Conservation (phyloP, 371 early-diverging fungal species). For the Lichtheimia hyalospora region DNA sequence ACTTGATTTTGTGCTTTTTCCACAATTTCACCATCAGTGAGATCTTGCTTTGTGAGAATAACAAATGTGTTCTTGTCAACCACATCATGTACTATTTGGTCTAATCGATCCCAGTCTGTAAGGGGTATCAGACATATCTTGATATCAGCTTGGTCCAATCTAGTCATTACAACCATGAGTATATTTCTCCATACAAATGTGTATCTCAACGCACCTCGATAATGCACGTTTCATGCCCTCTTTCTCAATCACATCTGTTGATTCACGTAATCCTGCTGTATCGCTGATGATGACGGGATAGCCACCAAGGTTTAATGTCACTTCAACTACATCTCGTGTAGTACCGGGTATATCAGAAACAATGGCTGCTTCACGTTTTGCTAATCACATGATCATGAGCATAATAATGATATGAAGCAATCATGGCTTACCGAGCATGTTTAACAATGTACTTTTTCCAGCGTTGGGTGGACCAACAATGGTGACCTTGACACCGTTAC, state of each 20-base stretch:
- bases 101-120: conserved; percentile 23
- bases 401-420: not conserved
- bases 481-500: conserved; percentile 71
- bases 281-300: conserved; percentile 76
- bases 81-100: conserved; percentile 42
- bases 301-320: conserved; percentile 72
- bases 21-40: conserved; percentile 12
- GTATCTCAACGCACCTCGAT: conserved; percentile 26
- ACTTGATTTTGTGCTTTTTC: conserved; percentile 1
- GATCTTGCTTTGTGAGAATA: conserved; percentile 70
- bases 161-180: conserved; percentile 6
- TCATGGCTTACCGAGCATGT: conserved; percentile 54
- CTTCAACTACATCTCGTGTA: conserved; percentile 79
- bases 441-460: conserved; percentile 80
- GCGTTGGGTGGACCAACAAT: conserved; percentile 84
- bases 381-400: conserved; percentile 23
- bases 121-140: conserved; percentile 51
- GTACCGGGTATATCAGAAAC: conserved; percentile 83
- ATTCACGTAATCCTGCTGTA: conserved; percentile 75
- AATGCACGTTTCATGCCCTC: conserved; percentile 75
- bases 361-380: conserved; percentile 77
- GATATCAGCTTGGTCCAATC: conserved; percentile 44
- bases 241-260: conserved; percentile 67
- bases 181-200: not conserved
- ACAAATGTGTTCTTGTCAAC: conserved; percentile 62